These are phyloP conservation scores for Canavalia gladiata DNA, from an alignment of 306 rosid genomes.

Conservation along the genomic window DNA sequence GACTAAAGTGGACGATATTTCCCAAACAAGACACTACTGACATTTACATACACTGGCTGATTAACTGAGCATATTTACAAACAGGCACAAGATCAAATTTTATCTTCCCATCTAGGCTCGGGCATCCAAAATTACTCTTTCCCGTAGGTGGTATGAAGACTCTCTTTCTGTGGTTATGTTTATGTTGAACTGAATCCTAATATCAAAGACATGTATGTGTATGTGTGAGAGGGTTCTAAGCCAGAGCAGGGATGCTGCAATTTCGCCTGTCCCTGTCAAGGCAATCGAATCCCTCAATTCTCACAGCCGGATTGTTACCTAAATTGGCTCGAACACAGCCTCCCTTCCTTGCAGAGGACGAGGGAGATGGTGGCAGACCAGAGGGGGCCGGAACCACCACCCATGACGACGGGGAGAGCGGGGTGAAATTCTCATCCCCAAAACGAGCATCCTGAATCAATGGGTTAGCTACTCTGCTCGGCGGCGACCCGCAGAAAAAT, in stretches of 20 bases:
- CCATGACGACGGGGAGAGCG: constrained; percentile 56
- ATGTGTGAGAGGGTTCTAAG: constrained; percentile 51
- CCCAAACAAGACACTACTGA: constrained; percentile 44
- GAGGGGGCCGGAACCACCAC: constrained; percentile 48
- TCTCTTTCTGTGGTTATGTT: constrained; percentile 33
- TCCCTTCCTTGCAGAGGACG: constrained; percentile 74
- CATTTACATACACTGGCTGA: constrained; percentile 59
- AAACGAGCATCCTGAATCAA: constrained; percentile 91
- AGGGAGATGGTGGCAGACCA: constrained; percentile 62
- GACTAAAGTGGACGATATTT: constrained; percentile 27
- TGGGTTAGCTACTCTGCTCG: constrained; percentile 97
- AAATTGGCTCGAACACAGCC: constrained; percentile 77
- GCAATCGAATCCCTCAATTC: constrained; percentile 95
- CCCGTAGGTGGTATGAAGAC: constrained; percentile 46
- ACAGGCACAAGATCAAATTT: constrained; percentile 42
- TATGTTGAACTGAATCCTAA: constrained; percentile 47
- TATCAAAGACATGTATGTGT: constrained; percentile 30
- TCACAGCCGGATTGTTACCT: constrained; percentile 82
- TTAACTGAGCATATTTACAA: constrained; percentile 64
- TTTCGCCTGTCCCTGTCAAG: constrained; percentile 86
- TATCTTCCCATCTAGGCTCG: constrained; percentile 32
- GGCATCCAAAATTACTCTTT: constrained; percentile 60
- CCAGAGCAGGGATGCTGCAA: constrained; percentile 90
- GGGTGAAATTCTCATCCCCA: constrained; percentile 72
- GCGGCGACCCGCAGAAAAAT: constrained; percentile 95